Percentiles rank a stretch among this genome's conserved stretches.
Conservation (phyloP, 306 rosid species). For the Vigna unguiculata region DNA sequence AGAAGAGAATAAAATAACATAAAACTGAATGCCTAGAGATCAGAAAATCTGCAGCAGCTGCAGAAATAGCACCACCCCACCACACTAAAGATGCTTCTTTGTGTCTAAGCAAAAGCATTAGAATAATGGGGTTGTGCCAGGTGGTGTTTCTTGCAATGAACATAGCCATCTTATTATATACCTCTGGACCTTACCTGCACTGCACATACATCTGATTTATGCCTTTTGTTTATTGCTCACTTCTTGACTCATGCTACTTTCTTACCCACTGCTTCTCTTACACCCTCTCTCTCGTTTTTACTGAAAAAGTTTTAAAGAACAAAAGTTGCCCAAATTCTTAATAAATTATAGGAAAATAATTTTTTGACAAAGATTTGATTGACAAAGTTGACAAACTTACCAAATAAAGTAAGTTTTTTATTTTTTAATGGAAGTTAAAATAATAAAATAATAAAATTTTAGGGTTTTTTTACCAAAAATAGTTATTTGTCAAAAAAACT, state of each 20-base stretch:
- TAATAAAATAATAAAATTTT: no score
- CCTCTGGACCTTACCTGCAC: slow-evolving; percentile 35
- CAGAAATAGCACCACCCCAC: slow-evolving; percentile 49
- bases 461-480: no score
- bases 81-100: slow-evolving; percentile 59
- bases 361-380: no score
- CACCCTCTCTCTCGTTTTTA: background rate
- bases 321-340: background rate
- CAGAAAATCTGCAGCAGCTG: slow-evolving; percentile 50
- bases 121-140: slow-evolving; percentile 46
- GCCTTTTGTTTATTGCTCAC: slow-evolving; percentile 44
- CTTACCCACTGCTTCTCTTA: slow-evolving; percentile 18
- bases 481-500: no score
- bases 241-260: slow-evolving; percentile 7
- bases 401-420: no score
- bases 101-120: slow-evolving; percentile 46
- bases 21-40: slow-evolving; percentile 58
- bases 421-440: no score
- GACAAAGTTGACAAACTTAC: no score
- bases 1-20: slow-evolving; percentile 41
- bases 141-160: slow-evolving; percentile 46
- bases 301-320: slow-evolving; percentile 1
- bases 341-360: no score
- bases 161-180: slow-evolving; percentile 39
- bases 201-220: slow-evolving; percentile 36